Evolutionary conservation across 768 basidiomycete species (phyloP).

Genomic region (Termitomyces sp.): DNA sequence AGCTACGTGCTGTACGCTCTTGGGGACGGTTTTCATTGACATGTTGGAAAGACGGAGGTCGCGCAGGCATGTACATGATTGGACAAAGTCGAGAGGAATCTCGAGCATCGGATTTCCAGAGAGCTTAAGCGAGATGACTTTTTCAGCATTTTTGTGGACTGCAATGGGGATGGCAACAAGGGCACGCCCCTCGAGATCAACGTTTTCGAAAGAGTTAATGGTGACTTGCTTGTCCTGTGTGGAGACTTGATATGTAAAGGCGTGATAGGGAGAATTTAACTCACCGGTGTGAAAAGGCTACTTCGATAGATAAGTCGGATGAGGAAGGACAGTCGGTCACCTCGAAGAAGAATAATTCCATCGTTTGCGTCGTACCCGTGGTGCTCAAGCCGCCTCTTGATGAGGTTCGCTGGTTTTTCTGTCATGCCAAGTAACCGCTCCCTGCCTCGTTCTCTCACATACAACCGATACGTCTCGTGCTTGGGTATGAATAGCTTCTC

Average conservation of each 20-base stretch:
- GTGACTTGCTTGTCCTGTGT: slow-evolving; percentile 67
- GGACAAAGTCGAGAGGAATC: slow-evolving; percentile 94
- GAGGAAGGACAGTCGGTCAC: slow-evolving; percentile 77
- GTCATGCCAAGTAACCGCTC: slow-evolving; percentile 77
- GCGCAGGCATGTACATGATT: slow-evolving; percentile 75
- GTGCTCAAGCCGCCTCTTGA: slow-evolving; percentile 77
- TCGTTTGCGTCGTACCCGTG: slow-evolving; percentile 86
- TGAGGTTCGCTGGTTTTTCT: slow-evolving; percentile 82
- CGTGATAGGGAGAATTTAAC: slow-evolving; percentile 16
- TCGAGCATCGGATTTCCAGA: slow-evolving; percentile 95
- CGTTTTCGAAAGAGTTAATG: slow-evolving; percentile 41
- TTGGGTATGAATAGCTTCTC: slow-evolving; percentile 45
- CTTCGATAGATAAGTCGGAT: slow-evolving; percentile 89
- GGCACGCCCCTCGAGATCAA: slow-evolving; percentile 78
- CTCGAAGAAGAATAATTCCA: slow-evolving; percentile 67
- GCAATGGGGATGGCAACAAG: slow-evolving; percentile 86
- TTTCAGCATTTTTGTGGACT: slow-evolving; percentile 78
- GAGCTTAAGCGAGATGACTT: slow-evolving; percentile 79
- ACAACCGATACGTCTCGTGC: slow-evolving; percentile 62
- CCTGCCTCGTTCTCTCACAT: slow-evolving; percentile 70
- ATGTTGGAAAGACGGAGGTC: slow-evolving; percentile 86
- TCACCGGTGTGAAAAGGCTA: slow-evolving; percentile 56
- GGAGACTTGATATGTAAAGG: background rate
- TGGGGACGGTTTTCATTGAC: slow-evolving; percentile 92
- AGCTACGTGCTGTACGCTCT: slow-evolving; percentile 67